Evolutionary conservation across 169 alveolate species (phyloP), one percentile per base, ranked within the genome.

Genomic region (Eimeria necatrix): DNA sequence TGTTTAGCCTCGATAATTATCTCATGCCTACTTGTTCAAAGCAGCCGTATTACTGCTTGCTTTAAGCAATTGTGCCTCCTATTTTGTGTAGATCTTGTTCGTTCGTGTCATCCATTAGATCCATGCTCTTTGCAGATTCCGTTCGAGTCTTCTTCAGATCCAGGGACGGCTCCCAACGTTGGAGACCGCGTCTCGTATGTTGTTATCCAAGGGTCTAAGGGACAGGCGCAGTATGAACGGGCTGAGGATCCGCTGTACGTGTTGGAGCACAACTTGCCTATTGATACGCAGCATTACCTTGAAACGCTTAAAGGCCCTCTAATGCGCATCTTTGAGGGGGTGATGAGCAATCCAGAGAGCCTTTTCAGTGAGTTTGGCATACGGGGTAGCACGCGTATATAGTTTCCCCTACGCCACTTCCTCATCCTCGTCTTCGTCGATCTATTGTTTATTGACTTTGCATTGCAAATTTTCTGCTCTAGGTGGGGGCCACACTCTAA

Each of bases 201-300:
- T 22, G 85, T 92, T 24, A 76, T 94, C 64, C 88, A 68, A 48
- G 96, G 95, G 9, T 56, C 87, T 22, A 94, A 94, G 70, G 95
- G 91, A 26, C 95, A 93, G 71, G 94, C 95, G 49, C 95, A 91
- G 87, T 99, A 99, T 96, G 99, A 99, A 96, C 97, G 99, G 89
- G 99, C 99, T 46, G 99, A 99, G 96, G 99, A 99, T 96, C 99
- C 99, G 73, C 96, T 99, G 51, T 99, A 98, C 96, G 99, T 99
- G 9, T 96, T 99, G 71, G 99, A 99, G 94, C 97, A 99, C 93
- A 99, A 98, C 96, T 95, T 99, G 51, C 99, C 99, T 6, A 98
- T 99, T 32, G 99, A 99, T 96, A 98, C 99, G 60, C 99, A 98
- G 94, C 99, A 99, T 96, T 99, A 99, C 97, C 97, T 99, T 61